These are phyloP conservation scores for Mortierella sp. DNA, from an alignment of 371 early-diverging fungal genomes.

Conservation along the genomic window DNA sequence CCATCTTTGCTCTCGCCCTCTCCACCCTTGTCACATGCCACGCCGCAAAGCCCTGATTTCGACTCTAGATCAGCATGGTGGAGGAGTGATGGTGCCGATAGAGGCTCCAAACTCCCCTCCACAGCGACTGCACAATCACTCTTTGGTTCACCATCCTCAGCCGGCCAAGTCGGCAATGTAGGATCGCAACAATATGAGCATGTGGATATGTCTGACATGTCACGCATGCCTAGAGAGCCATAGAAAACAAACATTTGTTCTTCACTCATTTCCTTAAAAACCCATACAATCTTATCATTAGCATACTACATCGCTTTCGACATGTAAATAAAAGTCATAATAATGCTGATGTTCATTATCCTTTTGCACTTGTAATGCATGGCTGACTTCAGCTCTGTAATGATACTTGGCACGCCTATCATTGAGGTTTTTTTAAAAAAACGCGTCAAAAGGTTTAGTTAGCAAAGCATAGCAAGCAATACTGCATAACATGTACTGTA, in stretches of 20 bases:
- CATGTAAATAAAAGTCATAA: too few species aligned
- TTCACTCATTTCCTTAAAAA: neutral
- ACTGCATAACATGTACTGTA: too few species aligned
- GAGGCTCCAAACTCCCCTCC: neutral
- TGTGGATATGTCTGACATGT: constrained; percentile 10
- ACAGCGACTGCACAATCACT: neutral
- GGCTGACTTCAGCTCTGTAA: too few species aligned
- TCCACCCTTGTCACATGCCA: neutral
- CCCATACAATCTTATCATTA: too few species aligned
- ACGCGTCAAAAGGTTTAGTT: too few species aligned
- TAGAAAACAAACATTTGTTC: neutral
- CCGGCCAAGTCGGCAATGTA: neutral
- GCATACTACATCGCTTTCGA: too few species aligned
- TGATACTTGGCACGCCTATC: too few species aligned
- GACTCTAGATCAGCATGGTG: neutral
- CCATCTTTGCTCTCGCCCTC: neutral
- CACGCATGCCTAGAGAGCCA: constrained; percentile 14
- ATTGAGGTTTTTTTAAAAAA: too few species aligned
- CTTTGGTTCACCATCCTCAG: neutral
- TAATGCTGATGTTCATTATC: too few species aligned
- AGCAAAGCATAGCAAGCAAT: too few species aligned
- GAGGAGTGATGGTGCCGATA: neutral
- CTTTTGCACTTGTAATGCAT: too few species aligned
- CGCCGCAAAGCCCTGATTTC: neutral
- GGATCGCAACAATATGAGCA: neutral